Base-by-base conservation (phyloP, 164 flowering plant species). In the Akebia trifoliata region DNA sequence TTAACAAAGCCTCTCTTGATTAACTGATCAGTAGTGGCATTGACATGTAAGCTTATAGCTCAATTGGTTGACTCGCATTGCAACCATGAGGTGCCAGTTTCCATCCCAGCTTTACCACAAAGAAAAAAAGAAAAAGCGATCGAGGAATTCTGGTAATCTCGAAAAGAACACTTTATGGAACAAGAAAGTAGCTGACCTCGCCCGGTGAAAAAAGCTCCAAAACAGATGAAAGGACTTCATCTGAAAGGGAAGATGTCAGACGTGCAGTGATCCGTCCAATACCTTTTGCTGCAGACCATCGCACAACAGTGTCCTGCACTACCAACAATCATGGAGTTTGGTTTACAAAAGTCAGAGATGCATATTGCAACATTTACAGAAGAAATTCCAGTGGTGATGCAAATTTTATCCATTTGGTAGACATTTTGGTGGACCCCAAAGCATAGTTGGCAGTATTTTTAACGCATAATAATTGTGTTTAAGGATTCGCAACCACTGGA, bases 221-320 rank as follows among this genome's bases (percentile, higher is more conserved):
- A 15, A 90, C 82, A 63, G 97, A 89, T 35, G 86, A 75, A 31
- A 90, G 64, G 32, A 93, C 87, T 74, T 87, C 97, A 65, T 93
- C 97, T 8, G 95, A 55, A 39, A 87, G 90, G 40, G 72, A 50
- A 65, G 80, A 82, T 56, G 99, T 85, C 37, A 90, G 69, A 52
- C 90, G 82, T 50, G 92, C 81, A 57, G 97, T 80, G 53, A 87
- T 72, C 26, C 97, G 95, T 20, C 99, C 99, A 54, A 93, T 70
- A 67, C 99, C 99, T 77, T 93, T 93, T 57, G 99, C 96, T 68
- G 97, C 95, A 74, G 97, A 87, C 99, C 99, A 93, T 31, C 97
- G 90, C 26, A 93, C 99, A 67, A 93, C 90, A 66, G 97, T 90
- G 67, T 93, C 99, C 99, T 93, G 70, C 59, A 68, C 34, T 18